phyloP scores from a whole-genome alignment of 1,139 yeast genomes.

The Zygotorulaspora mrakii region DNA sequence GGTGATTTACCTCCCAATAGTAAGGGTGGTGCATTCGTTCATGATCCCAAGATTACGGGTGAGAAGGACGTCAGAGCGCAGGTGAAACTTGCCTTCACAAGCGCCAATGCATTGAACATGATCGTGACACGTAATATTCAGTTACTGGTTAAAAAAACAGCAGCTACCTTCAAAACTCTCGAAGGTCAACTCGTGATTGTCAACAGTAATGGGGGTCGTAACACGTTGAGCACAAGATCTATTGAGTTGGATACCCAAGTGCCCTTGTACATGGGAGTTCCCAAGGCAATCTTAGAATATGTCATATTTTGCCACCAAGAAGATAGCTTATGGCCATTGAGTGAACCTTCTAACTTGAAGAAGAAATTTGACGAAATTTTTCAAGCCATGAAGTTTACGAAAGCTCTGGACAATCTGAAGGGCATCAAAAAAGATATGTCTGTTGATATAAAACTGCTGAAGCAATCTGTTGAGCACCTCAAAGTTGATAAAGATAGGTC shows the following conservation, averaged over 20 bases:
- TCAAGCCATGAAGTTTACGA: slow-evolving; percentile 90
- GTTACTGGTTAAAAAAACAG: slow-evolving; percentile 55
- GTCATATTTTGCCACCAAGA: slow-evolving; percentile 98
- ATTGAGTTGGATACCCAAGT: slow-evolving; percentile 81
- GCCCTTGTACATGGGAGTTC: slow-evolving; percentile 81
- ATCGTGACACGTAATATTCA: slow-evolving; percentile 84
- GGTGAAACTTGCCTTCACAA: slow-evolving; percentile 79
- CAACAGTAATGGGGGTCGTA: slow-evolving; percentile 56
- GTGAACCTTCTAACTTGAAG: slow-evolving; percentile 85
- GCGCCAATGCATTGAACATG: slow-evolving; percentile 73
- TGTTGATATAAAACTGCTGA: slow-evolving; percentile 66
- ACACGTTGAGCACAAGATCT: slow-evolving; percentile 75
- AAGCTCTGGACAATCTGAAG: slow-evolving; percentile 80
- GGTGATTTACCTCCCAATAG: slow-evolving; percentile 96
- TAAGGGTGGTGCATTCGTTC: slow-evolving; percentile 93
- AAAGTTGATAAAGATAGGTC: slow-evolving; percentile 73
- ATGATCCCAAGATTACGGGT: slow-evolving; percentile 82
- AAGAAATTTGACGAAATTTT: slow-evolving; percentile 94
- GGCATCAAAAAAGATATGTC: slow-evolving; percentile 71
- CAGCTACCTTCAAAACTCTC: slow-evolving; percentile 77
- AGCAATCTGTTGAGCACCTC: slow-evolving; percentile 74
- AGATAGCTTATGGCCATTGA: slow-evolving; percentile 93
- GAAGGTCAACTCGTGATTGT: slow-evolving; percentile 82
- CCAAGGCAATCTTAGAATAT: slow-evolving; percentile 81
- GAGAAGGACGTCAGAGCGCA: slow-evolving; percentile 82